phyloP scores from a whole-genome alignment of 2,329 filamentous ascomycete genomes.

The Penicillium expansum region DNA sequence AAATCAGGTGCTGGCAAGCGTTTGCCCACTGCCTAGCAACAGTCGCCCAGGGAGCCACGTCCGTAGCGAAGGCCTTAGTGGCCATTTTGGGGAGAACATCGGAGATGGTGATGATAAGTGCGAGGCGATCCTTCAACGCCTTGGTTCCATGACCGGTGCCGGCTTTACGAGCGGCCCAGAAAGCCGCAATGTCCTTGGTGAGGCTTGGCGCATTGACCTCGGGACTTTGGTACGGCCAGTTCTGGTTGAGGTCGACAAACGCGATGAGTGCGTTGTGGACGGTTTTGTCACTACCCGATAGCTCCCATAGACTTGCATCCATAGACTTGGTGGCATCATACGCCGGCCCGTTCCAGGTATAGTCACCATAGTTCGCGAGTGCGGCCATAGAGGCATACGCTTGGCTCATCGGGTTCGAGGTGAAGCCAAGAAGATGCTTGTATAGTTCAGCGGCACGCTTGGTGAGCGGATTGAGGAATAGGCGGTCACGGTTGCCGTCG shows the following conservation, averaged over 20 bases:
- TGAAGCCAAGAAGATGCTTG: conserved; percentile 23
- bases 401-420: conserved; percentile 23
- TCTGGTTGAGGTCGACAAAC: neutral
- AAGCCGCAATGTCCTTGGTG: neutral
- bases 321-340: neutral
- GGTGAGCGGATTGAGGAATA: conserved; percentile 26
- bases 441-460: conserved; percentile 18
- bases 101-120: neutral
- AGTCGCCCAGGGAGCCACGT: neutral
- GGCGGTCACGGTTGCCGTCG: conserved; percentile 19
- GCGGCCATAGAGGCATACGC: conserved; percentile 4
- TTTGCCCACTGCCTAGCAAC: neutral
- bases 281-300: neutral
- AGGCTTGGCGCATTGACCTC: neutral
- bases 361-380: neutral
- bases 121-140: neutral
- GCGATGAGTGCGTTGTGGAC: neutral
- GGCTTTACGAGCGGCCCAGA: neutral
- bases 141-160: neutral
- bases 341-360: neutral
- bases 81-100: neutral
- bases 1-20: neutral
- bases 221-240: neutral
- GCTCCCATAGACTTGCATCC: neutral
- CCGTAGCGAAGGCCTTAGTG: neutral